Conservation (phyloP, 2,329 filamentous ascomycete species). For the Beauveria rudraprayagi region DNA sequence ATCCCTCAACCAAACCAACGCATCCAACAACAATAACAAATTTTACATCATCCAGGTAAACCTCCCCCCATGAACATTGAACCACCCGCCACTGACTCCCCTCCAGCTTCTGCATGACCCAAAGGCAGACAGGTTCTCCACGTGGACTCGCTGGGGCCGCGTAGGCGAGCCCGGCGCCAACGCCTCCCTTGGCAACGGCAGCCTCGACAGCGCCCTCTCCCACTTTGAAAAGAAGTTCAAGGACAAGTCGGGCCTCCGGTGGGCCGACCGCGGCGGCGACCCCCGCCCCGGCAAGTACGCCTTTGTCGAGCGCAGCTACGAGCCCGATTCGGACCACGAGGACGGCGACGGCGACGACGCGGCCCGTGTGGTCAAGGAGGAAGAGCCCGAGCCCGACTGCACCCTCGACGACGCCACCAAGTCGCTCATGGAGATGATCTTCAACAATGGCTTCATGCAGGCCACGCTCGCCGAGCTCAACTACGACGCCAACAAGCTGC, state of each 20-base stretch:
- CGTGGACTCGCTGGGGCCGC: slow-evolving; percentile 76
- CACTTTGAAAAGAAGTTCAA: slow-evolving; percentile 56
- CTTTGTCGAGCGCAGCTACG: slow-evolving; percentile 73
- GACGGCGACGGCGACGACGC: slow-evolving; percentile 28
- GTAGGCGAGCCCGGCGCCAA: slow-evolving; percentile 55
- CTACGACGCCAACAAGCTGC: slow-evolving; percentile 69
- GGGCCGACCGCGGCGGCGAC: slow-evolving; percentile 43
- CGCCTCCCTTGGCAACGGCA: slow-evolving; percentile 33
- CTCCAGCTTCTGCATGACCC: slow-evolving; percentile 35
- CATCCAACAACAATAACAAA: slow-evolving; percentile 69
- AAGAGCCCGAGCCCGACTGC: slow-evolving; percentile 37
- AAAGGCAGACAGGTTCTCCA: slow-evolving; percentile 36
- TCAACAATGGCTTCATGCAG: slow-evolving; percentile 67
- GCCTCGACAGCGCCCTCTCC: slow-evolving; percentile 34
- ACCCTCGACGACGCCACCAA: slow-evolving; percentile 54
- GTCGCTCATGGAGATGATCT: slow-evolving; percentile 70
- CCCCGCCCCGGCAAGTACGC: slow-evolving; percentile 66
- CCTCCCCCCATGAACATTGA: background rate
- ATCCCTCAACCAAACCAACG: slow-evolving; percentile 69
- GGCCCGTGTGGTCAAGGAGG: slow-evolving; percentile 23
- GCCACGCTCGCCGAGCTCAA: slow-evolving; percentile 58
- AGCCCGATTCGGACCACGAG: slow-evolving; percentile 56
- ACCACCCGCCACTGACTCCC: background rate
- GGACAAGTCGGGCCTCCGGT: slow-evolving; percentile 50
- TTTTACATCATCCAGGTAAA: slow-evolving; percentile 68